These are phyloP conservation scores for Salix suchowensis DNA, from an alignment of 345 rosid genomes.

Conservation along the genomic window DNA sequence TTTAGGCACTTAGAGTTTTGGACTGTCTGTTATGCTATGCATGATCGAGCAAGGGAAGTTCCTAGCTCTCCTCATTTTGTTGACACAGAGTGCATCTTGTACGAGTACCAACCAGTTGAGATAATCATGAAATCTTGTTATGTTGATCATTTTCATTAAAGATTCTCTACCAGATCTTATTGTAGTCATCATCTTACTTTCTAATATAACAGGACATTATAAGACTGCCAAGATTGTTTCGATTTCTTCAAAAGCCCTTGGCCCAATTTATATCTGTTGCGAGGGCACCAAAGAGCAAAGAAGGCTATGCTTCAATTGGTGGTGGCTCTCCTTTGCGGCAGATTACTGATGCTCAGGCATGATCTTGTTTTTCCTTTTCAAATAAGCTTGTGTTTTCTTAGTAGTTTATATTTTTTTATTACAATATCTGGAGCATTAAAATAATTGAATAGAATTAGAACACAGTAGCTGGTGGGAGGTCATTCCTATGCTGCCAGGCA, in stretches of 20 bases:
- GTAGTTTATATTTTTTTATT: neutral
- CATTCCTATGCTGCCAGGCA: neutral
- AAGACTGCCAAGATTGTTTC: conserved; percentile 79
- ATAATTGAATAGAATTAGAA: neutral
- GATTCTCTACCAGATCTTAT: neutral
- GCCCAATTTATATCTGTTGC: conserved; percentile 85
- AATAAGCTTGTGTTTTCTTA: neutral
- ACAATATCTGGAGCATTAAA: neutral
- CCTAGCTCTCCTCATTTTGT: neutral
- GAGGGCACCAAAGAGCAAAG: conserved; percentile 96
- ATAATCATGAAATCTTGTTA: neutral
- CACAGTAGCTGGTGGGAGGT: neutral
- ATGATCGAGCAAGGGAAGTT: neutral
- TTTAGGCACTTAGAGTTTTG: neutral
- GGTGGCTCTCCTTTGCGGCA: conserved; percentile 93
- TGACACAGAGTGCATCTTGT: too few species aligned
- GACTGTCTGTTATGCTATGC: neutral
- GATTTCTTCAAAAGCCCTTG: conserved; percentile 90
- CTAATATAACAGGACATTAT: conserved; percentile 67
- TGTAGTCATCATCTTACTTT: neutral
- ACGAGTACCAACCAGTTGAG: too few species aligned
- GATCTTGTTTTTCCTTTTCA: neutral
- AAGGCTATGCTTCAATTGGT: conserved; percentile 97
- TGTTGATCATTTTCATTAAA: neutral
- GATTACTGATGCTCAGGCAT: conserved; percentile 94